Evolutionary conservation across 208 protist species (phyloP).

Genomic region (Trichomonas vaginalis): DNA sequence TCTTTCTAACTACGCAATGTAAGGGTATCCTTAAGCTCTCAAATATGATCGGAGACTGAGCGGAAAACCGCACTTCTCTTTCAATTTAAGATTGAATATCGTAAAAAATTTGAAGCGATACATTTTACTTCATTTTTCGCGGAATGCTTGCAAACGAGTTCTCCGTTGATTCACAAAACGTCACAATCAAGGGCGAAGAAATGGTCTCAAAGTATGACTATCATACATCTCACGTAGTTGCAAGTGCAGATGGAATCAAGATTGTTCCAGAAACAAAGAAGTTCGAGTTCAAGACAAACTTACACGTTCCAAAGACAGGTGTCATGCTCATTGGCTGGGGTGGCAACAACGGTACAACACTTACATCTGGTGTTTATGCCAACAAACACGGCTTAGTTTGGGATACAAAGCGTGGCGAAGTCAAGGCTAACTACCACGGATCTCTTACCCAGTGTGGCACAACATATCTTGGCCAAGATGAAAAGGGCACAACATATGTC

Average conservation of each 20-base stretch:
- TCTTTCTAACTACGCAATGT: too few relatives aligned
- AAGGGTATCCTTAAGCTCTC: too few relatives aligned
- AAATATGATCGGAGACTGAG: too few relatives aligned
- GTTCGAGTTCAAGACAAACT: neutral
- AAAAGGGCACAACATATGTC: conserved; percentile 67
- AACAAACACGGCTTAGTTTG: conserved; percentile 68
- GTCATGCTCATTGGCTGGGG: conserved; percentile 82
- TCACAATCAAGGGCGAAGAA: neutral
- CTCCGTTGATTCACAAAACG: neutral
- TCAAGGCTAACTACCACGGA: conserved; percentile 84
- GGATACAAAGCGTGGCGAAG: conserved; percentile 64
- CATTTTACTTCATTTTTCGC: neutral
- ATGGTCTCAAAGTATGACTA: conserved; percentile 20
- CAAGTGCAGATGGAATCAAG: neutral
- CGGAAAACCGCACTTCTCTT: too few relatives aligned
- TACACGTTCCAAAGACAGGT: neutral
- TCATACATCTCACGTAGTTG: neutral
- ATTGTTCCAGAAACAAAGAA: neutral
- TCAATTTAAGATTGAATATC: too few relatives aligned
- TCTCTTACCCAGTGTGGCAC: conserved; percentile 83
- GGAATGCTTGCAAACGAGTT: neutral
- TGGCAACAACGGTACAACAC: conserved; percentile 96
- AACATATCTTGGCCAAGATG: conserved; percentile 65
- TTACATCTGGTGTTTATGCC: conserved; percentile 79
- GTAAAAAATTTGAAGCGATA: too few relatives aligned